A percentile compares a stretch with the other conserved stretches of the same genome.
phyloP scores from a whole-genome alignment of 2,329 filamentous ascomycete species.

The Alternaria sp. region DNA sequence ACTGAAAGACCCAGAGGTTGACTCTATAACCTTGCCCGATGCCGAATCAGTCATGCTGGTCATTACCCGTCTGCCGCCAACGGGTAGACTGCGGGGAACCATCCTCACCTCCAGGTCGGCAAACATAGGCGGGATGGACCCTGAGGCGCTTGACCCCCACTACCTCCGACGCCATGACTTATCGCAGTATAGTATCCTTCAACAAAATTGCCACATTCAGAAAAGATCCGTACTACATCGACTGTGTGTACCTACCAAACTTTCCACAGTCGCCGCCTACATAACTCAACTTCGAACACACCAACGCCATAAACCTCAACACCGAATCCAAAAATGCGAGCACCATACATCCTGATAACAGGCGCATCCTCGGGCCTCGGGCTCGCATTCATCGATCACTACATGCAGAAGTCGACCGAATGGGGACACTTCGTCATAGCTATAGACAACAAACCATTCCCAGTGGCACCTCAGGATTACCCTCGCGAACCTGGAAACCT shows the following conservation, averaged over 20 bases:
- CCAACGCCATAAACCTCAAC: background rate
- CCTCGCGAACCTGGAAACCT: too few species aligned
- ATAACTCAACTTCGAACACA: too few species aligned
- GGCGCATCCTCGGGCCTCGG: constrained; percentile 94
- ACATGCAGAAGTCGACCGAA: too few species aligned
- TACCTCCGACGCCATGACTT: background rate
- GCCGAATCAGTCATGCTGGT: background rate
- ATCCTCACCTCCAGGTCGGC: background rate
- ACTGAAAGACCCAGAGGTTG: too few species aligned
- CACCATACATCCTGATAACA: constrained; percentile 91
- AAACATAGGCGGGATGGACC: background rate
- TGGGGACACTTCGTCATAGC: too few species aligned
- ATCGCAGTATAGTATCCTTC: background rate
- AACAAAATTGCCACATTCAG: constrained; percentile 3
- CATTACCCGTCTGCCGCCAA: background rate
- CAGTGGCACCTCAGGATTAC: too few species aligned
- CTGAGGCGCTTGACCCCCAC: background rate
- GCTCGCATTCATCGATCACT: too few species aligned
- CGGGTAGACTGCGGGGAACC: constrained; percentile 8
- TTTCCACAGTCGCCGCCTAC: too few species aligned
- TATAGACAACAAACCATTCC: too few species aligned
- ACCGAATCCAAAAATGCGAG: background rate
- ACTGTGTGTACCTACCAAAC: background rate
- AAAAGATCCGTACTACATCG: background rate
- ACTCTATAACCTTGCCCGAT: too few species aligned